A percentile compares a stretch with the other conserved stretches of the same genome.
Conservation (phyloP, 2,329 filamentous ascomycete species). For the Stachybotrys echinatus region DNA sequence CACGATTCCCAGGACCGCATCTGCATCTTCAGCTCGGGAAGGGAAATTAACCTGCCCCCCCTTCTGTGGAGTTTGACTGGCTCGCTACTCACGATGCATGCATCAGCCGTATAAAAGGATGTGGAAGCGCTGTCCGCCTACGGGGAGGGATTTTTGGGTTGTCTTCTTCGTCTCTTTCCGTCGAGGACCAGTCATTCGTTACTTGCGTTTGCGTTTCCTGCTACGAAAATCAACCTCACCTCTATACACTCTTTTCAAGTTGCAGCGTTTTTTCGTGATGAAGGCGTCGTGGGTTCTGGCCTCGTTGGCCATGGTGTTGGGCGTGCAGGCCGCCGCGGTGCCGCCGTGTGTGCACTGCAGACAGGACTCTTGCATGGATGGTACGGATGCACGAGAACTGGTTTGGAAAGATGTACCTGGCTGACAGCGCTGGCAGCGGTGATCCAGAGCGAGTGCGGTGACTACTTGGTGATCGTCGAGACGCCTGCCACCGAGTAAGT, state of each 20-base stretch:
- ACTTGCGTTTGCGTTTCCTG: not conserved
- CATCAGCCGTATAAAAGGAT: not conserved
- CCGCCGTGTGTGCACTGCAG: slow-evolving; percentile 4
- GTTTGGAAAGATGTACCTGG: not conserved
- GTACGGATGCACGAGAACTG: not conserved
- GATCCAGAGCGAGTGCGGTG: slow-evolving; percentile 3
- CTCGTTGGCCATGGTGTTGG: not conserved
- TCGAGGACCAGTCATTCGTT: not conserved
- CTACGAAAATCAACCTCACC: not conserved
- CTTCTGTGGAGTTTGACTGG: not conserved
- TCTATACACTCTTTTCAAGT: not conserved
- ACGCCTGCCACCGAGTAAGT: slow-evolving; percentile 2
- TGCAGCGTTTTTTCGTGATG: not conserved
- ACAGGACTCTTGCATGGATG: slow-evolving; percentile 7
- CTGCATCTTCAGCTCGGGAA: not conserved
- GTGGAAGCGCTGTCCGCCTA: not conserved
- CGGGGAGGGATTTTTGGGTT: not conserved
- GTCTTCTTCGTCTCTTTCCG: not conserved
- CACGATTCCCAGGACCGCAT: not conserved
- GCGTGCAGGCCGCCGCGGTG: slow-evolving; percentile 11
- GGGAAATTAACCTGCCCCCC: too few species aligned
- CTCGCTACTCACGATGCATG: not conserved
- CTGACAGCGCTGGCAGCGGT: not conserved
- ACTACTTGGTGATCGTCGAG: slow-evolving; percentile 4
- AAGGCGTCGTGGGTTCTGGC: not conserved